A percentile compares a stretch with the other conserved stretches of the same genome.
phyloP scores from a whole-genome alignment of 169 alveolate species.

The Theileria annulata region DNA sequence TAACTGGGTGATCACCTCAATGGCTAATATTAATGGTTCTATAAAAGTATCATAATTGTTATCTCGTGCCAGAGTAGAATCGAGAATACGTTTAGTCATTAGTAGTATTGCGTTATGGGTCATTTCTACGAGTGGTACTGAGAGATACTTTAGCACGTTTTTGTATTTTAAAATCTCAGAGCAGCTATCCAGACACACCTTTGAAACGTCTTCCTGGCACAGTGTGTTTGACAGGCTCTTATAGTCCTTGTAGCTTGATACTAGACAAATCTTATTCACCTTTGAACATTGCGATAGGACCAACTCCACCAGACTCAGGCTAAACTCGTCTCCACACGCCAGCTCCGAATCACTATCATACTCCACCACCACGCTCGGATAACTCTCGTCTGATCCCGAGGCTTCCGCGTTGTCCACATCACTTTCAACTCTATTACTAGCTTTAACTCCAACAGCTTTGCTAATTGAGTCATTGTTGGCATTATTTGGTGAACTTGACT shows the following conservation, averaged over 20 bases:
- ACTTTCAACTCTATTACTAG: neutral
- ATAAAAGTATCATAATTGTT: neutral
- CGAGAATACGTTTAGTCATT: constrained; percentile 26
- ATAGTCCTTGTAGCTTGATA: constrained; percentile 57
- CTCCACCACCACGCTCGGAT: constrained; percentile 7
- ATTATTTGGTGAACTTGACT: neutral
- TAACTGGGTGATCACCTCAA: neutral
- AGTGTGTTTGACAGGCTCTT: constrained; percentile 33
- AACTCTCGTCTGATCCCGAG: neutral
- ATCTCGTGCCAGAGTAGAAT: neutral
- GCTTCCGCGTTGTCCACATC: neutral
- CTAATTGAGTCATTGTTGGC: neutral
- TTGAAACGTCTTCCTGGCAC: constrained; percentile 35
- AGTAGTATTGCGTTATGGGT: constrained; percentile 48
- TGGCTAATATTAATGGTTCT: constrained; percentile 13
- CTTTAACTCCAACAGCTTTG: neutral
- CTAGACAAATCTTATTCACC: constrained; percentile 50
- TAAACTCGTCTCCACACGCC: neutral
- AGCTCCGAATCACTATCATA: neutral
- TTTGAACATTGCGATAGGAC: constrained; percentile 54
- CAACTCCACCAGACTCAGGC: constrained; percentile 10
- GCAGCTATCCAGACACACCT: constrained; percentile 18
- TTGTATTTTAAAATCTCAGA: constrained; percentile 29
- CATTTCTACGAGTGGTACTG: constrained; percentile 47
- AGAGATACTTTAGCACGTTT: constrained; percentile 23